Evolutionary conservation across 768 basidiomycete genomes (phyloP).

Genomic region (Lactarius quietus): DNA sequence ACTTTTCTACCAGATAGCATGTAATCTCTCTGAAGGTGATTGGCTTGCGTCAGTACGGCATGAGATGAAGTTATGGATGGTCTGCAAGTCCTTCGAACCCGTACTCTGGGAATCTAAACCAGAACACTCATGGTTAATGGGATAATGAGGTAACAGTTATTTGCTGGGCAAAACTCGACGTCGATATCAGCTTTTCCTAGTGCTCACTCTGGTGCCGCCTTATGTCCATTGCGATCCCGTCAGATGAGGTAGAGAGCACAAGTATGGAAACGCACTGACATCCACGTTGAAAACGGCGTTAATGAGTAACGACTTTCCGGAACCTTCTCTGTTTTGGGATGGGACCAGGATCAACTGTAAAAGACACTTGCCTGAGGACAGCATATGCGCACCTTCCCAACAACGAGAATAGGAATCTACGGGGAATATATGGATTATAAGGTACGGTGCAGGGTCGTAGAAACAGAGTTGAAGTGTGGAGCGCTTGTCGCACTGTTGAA

Average conservation of each 20-base stretch:
- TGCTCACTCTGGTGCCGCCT: neutral
- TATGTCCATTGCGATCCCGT: neutral
- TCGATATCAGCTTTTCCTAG: neutral
- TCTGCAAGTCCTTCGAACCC: neutral
- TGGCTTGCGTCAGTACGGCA: neutral
- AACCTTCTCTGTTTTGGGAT: conserved; percentile 2
- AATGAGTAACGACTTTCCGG: conserved; percentile 12
- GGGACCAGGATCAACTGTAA: neutral
- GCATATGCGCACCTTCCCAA: conserved; percentile 8
- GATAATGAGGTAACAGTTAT: neutral
- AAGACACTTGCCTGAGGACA: no score
- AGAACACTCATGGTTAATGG: conserved; percentile 5
- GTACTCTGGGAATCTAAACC: neutral
- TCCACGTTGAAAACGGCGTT: conserved; percentile 5
- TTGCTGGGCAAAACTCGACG: neutral
- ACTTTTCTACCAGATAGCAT: conserved; percentile 4
- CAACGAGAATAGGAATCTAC: conserved; percentile 13
- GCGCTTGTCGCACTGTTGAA: neutral
- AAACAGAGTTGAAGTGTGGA: neutral
- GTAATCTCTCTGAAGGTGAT: conserved; percentile 4
- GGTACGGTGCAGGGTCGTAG: neutral
- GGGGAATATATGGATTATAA: neutral
- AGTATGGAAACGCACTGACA: neutral
- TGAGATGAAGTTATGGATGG: neutral
- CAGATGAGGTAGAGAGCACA: neutral